These are phyloP conservation scores for Aspergillus heteromorphus DNA, from an alignment of 495 filamentous ascomycete species.

Conservation along the genomic window DNA sequence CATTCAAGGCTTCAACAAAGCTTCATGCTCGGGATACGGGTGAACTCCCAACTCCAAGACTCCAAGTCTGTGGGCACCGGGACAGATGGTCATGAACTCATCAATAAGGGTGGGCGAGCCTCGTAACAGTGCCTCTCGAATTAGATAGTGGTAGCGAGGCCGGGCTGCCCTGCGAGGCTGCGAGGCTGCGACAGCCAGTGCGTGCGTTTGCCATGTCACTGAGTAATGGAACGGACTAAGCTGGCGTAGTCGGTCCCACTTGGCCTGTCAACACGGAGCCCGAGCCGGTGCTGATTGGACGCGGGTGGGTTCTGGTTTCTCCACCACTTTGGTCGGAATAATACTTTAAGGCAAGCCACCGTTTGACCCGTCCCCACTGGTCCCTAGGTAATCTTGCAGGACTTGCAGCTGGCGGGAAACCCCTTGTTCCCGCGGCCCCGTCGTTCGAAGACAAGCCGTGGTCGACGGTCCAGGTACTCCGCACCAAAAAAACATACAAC, in stretches of 20 bases:
- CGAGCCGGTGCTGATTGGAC: constrained; percentile 1
- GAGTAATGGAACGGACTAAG: constrained; percentile 7
- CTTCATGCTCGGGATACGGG: too few species aligned
- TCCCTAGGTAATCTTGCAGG: constrained; percentile 29
- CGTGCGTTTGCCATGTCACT: constrained; percentile 19
- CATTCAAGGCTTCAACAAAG: too few species aligned
- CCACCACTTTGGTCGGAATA: constrained; percentile 10
- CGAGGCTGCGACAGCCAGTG: constrained; percentile 3
- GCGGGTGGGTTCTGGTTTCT: not conserved
- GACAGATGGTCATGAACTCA: too few species aligned
- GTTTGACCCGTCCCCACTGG: constrained; percentile 16
- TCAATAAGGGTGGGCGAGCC: too few species aligned
- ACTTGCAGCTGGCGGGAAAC: constrained; percentile 14
- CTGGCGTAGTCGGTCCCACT: constrained; percentile 14
- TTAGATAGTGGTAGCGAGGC: too few species aligned
- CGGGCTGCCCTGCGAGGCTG: not conserved
- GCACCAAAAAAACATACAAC: constrained; percentile 1
- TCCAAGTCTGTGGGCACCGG: too few species aligned
- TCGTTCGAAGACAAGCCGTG: constrained; percentile 18
- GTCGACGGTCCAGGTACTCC: constrained; percentile 1
- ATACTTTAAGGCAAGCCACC: constrained; percentile 18
- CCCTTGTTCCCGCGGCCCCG: constrained; percentile 22
- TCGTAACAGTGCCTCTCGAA: too few species aligned
- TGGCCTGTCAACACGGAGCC: constrained; percentile 7
- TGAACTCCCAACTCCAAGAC: too few species aligned